Evolutionary conservation across 2,329 filamentous ascomycete species (phyloP).

Genomic region (Epichloe elymi): DNA sequence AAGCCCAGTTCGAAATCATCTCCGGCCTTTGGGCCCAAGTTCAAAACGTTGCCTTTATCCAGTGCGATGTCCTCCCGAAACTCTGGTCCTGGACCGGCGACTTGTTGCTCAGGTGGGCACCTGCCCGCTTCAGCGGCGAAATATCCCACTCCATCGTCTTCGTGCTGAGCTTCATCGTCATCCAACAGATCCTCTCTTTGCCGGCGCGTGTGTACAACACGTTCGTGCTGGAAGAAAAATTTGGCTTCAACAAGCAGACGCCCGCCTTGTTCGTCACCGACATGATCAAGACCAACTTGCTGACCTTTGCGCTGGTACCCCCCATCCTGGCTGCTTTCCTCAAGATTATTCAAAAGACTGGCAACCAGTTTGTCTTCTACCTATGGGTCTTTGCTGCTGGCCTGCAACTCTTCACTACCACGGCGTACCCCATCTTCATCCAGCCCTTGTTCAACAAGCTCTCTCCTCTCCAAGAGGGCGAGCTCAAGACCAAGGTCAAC

Average conservation of each 20-base stretch:
- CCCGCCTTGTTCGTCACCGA: constrained; percentile 77
- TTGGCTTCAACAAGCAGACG: constrained; percentile 98
- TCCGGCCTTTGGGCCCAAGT: constrained; percentile 72
- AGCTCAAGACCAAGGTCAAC: constrained; percentile 81
- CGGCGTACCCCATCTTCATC: constrained; percentile 89
- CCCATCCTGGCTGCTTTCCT: constrained; percentile 88
- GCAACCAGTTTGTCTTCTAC: constrained; percentile 93
- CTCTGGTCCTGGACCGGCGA: constrained; percentile 75
- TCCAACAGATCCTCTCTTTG: constrained; percentile 66
- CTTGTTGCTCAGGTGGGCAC: constrained; percentile 60
- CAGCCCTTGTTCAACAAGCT: constrained; percentile 97
- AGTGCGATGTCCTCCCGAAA: constrained; percentile 80
- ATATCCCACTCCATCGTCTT: constrained; percentile 91
- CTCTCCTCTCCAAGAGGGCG: constrained; percentile 75
- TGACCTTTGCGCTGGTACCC: constrained; percentile 71
- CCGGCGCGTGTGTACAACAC: constrained; percentile 83
- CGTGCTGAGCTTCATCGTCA: constrained; percentile 71
- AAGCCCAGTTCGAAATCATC: constrained; percentile 78
- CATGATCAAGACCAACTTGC: constrained; percentile 78
- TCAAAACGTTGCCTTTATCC: constrained; percentile 80
- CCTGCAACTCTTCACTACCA: constrained; percentile 88
- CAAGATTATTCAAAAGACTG: constrained; percentile 86
- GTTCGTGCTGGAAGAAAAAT: constrained; percentile 89
- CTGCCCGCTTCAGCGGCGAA: constrained; percentile 72
- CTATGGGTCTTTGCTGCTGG: constrained; percentile 86